Evolutionary conservation across 164 flowering plant species (phyloP), one percentile per base, ranked within the genome.

Genomic region (Stephania yunnanensis): DNA sequence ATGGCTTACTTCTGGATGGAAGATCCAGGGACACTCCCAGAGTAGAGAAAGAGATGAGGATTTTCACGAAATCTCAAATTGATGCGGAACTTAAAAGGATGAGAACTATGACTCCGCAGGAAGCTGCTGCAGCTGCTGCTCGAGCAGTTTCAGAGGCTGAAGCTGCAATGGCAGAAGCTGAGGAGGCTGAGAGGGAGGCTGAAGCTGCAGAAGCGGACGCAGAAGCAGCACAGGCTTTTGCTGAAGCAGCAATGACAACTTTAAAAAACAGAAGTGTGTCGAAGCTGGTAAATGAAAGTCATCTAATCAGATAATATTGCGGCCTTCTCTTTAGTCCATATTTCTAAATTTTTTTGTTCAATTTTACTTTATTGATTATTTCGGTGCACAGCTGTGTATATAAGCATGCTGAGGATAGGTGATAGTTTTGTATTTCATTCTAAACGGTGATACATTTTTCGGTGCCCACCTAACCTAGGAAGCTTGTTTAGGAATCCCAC

Each of bases 161-260:
- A 84, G 86, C 87, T 68, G 95, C 95, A 75, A 86, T 92, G 78
- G 91, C 91, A 52, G 97, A 90, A 79, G 97, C 97, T 77, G 94
- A 88, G 85, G 87, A 86, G 78, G 97, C 98, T 20, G 93, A 89
- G 69, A 86, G 87, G 76, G 93, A 91, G 82, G 98, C 98, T 66
- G 97, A 95, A 77, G 88, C 81, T 74, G 95, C 95, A 17, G 98
- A 94, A 81, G 97, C 92, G 67, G 97, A 90, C 79, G 97, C 98
- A 20, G 97, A 92, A 82, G 95, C 93, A 63, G 95, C 97, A 44
- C 87, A 89, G 76, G 90, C 93, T 76, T 91, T 91, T 85, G 97
- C 95, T 48, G 92, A 90, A 73, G 97, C 97, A 50, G 98, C 97
- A 64, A 76, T 84, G 81, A 90, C 90, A 76, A 87, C 94, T 55